Base-by-base conservation (phyloP, 164 flowering plant species). In the Magnolia changhungtana region DNA sequence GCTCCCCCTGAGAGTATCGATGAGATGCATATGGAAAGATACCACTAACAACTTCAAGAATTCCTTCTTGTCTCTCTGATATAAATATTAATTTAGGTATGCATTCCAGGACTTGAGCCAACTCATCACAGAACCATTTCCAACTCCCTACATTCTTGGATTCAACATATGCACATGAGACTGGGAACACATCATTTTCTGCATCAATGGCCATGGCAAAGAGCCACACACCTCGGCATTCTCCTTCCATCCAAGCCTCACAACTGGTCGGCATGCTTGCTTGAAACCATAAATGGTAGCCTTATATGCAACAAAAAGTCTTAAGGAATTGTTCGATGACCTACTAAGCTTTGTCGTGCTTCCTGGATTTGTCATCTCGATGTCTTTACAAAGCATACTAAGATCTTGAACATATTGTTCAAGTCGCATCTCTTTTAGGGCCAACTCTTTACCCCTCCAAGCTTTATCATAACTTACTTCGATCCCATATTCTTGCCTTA, bases 71-170 rank as follows among this genome's bases (percentile, higher is more conserved):
- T 70, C 37, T 70, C 7, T 19, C 29, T 50, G 55, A 27, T 14
- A 70, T 8, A 50, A 70, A 29, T 70, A 55, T 70, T 18, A 50
- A 1, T 50, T 70, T n/a, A 1, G 10, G 13, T 3, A 10, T 8
- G 10, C 23, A 14, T 7, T 2, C 29, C 72, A 70, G 45, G 18
- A 49, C 10, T 14, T 1, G 21, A 19, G 58, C 52, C 52, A 70
- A 49, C 18, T 50, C 13, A 18, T 45, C 55, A 70, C 59, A 70
- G 52, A 70, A 70, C 72, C 72, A 70, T 11, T 7, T 19, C 72
- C 72, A 50, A 18, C 5, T 45, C 72, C 45, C 72, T 50, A 8
- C 24, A 21, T 70, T 19, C 4, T 45, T 19, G 50, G 55, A 45
- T n/a, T 70, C 24, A 50, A 70, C 72, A 49, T n/a, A 3, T 7